Evolutionary conservation across 2,329 filamentous ascomycete species (phyloP).

Genomic region (Thielaviopsis euricoi): DNA sequence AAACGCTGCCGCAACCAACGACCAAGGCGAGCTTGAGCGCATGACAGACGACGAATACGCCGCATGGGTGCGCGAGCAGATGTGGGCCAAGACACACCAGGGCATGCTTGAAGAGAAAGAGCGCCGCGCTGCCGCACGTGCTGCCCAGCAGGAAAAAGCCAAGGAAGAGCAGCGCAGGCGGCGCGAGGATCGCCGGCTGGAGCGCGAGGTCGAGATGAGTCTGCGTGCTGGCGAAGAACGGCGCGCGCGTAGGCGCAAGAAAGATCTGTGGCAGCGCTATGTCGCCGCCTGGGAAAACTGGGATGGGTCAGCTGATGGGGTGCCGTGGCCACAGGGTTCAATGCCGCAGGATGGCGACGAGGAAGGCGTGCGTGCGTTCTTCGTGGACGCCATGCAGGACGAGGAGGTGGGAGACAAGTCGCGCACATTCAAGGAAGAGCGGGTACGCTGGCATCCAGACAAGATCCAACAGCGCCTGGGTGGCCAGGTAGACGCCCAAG

Average conservation of each 20-base stretch:
- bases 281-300: conserved; percentile 40
- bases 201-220: conserved; percentile 51
- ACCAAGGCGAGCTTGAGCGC: conserved; percentile 47
- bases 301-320: conserved; percentile 25
- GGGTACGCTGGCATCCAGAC: conserved; percentile 92
- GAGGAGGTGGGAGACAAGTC: conserved; percentile 29
- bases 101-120: conserved; percentile 65
- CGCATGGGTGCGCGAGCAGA: conserved; percentile 63
- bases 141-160: conserved; percentile 14
- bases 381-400: conserved; percentile 29
- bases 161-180: conserved; percentile 20
- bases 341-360: conserved; percentile 17
- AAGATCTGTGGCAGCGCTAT: conserved; percentile 47
- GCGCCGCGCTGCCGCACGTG: conserved; percentile 35
- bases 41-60: conserved; percentile 94
- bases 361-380: conserved; percentile 51
- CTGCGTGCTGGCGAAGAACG: conserved; percentile 51
- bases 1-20: conserved; percentile 17
- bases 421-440: conserved; percentile 57
- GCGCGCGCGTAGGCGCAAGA: conserved; percentile 32
- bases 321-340: conserved; percentile 47
- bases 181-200: conserved; percentile 26
- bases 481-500: conserved; percentile 49
- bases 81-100: conserved; percentile 93
- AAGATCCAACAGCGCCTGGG: conserved; percentile 88